Base-by-base conservation (phyloP, 1,139 yeast genomes). In the Spathaspora sp. region DNA sequence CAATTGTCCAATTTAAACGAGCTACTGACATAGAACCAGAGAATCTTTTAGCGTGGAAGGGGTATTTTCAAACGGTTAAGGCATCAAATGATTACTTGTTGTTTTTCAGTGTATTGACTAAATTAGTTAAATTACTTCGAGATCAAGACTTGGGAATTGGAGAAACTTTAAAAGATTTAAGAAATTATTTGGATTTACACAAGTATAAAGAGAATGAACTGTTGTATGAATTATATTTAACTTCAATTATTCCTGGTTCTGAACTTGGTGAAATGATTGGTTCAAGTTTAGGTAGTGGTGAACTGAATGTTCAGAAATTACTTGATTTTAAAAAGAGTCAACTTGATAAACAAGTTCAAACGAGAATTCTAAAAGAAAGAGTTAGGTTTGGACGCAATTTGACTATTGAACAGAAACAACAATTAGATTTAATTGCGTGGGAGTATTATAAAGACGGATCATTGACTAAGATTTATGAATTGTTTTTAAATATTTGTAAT, bases 1-100 rank as follows among this genome's bases (percentile, higher is more conserved):
- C 96, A 0, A 58, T 70, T 2, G 57, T 59, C 2, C 67, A 81
- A 1, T 88, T 86, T 55, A 56, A 61, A 25, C 64, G 61, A 38
- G 97, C 97, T 0, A 76, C 81, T 2, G 58, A 64, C 3, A 44
- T 84, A 1, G 81, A 85, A 31, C 80, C 84, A 0, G 68, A 70
- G 1, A 81, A 83, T 46, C 51, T 82, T 1, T 62, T 79, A 24
- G 95, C 93, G 0, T 90, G 95, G 96, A 89, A 88, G 60, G 98
- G 97, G 0, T 73, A 84, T 50, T 66, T 82, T 51, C 74, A 67
- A 40, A 57, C 79, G 1, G 69, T 69, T 2, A 70, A 67, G 46
- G 57, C 60, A 5, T 58, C 58, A n/a, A 55, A 65, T 11, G 74
- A 81, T 46, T 75, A 67, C 56, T 58, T 61, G 9, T 58, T 67